Conservation (phyloP, 208 protist genomes). For the Leptomonas pyrrhocoris region DNA sequence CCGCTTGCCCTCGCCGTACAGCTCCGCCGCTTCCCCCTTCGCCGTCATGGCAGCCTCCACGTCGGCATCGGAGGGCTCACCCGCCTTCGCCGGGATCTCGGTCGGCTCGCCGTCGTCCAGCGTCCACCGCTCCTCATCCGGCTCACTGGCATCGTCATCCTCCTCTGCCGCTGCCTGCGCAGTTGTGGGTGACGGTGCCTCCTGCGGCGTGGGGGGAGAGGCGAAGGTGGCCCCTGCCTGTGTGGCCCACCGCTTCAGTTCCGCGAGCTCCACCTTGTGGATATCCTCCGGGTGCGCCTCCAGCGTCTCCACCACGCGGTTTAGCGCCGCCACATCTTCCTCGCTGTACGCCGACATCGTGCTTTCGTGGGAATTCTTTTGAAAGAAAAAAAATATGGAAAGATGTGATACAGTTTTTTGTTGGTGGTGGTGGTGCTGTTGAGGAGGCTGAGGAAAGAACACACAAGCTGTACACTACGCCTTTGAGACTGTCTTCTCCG, state of each 20-base stretch:
- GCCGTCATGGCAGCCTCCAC: constrained; percentile 59
- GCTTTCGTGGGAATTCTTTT: neutral
- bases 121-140: constrained; percentile 62
- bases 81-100: constrained; percentile 28
- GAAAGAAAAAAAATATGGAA: constrained; percentile 1
- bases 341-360: constrained; percentile 33
- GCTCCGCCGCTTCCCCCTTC: constrained; percentile 63
- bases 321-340: constrained; percentile 43
- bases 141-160: constrained; percentile 39
- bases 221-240: constrained; percentile 45
- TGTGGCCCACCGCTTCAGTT: constrained; percentile 42
- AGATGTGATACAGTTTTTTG: too few species aligned
- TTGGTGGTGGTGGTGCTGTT: neutral
- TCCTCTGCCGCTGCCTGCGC: neutral
- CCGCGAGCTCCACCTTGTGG: constrained; percentile 42
- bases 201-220: neutral
- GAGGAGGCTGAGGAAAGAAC: neutral
- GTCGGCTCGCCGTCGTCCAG: constrained; percentile 37
- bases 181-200: constrained; percentile 1
- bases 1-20: constrained; percentile 47
- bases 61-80: constrained; percentile 56
- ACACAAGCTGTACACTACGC: neutral
- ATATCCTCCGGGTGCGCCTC: constrained; percentile 39
- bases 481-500: neutral
- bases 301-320: constrained; percentile 44